A percentile compares a stretch with the other conserved stretches of the same genome.
phyloP scores from a whole-genome alignment of 2,329 filamentous ascomycete genomes.

The Stachybotrys echinatus region DNA sequence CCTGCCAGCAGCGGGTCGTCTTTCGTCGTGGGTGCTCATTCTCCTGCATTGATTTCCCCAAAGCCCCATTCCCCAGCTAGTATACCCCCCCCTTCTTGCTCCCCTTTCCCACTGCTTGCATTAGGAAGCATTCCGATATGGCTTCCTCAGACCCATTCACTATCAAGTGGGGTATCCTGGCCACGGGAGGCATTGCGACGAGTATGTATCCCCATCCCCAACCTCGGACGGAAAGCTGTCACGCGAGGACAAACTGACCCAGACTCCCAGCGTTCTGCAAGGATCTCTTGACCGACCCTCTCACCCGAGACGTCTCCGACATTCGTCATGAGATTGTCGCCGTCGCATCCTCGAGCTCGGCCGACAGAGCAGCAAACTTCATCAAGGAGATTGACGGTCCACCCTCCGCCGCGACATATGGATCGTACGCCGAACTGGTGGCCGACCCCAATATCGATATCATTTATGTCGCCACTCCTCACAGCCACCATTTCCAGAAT shows the following conservation, averaged over 20 bases:
- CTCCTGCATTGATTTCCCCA: not conserved
- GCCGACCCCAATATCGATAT: slow-evolving; percentile 75
- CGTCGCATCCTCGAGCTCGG: slow-evolving; percentile 72
- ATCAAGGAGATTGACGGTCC: slow-evolving; percentile 67
- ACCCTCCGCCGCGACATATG: slow-evolving; percentile 64
- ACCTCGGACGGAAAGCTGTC: too few relatives aligned
- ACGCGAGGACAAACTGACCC: not conserved
- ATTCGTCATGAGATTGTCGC: slow-evolving; percentile 73
- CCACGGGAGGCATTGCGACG: slow-evolving; percentile 57
- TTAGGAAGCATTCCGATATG: too few relatives aligned
- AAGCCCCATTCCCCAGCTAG: too few relatives aligned
- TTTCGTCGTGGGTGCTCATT: not conserved
- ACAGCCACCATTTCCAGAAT: slow-evolving; percentile 92
- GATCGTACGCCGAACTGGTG: slow-evolving; percentile 77
- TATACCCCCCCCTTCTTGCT: too few relatives aligned
- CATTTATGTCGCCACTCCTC: slow-evolving; percentile 83
- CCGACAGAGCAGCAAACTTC: slow-evolving; percentile 65
- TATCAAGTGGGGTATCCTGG: slow-evolving; percentile 56
- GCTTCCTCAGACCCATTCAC: slow-evolving; percentile 34
- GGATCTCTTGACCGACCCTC: slow-evolving; percentile 72
- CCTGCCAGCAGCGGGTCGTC: not conserved
- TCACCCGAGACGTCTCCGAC: slow-evolving; percentile 62
- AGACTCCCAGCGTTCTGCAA: slow-evolving; percentile 55
- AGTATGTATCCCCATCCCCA: slow-evolving; percentile 38
- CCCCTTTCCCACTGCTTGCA: too few relatives aligned